These are phyloP conservation scores for Dysphania ambrosioides DNA, from an alignment of 148 eudicot species.

Conservation along the genomic window DNA sequence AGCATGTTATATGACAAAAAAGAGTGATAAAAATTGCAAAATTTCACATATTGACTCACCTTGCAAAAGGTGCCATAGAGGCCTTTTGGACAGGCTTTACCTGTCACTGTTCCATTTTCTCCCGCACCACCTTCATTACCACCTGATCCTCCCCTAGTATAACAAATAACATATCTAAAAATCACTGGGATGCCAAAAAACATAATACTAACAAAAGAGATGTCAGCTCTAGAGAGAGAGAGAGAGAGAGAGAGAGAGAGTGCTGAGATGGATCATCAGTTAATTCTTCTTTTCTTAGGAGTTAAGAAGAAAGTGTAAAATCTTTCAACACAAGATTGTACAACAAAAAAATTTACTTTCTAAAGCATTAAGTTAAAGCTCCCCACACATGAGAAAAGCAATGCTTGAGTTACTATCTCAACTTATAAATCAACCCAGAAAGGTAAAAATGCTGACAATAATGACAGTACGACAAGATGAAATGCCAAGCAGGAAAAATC, in stretches of 20 bases:
- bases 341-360: neutral
- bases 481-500: neutral
- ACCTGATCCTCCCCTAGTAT: constrained; percentile 75
- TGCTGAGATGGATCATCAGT: neutral
- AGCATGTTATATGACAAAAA: neutral
- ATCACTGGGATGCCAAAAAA: neutral
- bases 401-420: neutral
- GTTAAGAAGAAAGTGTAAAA: neutral
- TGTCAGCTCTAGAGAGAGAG: neutral
- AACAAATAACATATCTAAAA: constrained; percentile 19
- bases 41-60: too few relatives aligned
- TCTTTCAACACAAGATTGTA: neutral
- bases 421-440: neutral
- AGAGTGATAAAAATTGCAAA: neutral
- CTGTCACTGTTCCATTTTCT: constrained; percentile 77
- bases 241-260: too few relatives aligned
- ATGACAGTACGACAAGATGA: neutral
- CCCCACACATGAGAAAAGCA: neutral
- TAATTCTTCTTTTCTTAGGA: neutral
- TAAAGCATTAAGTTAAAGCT: neutral
- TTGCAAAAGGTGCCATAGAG: constrained; percentile 80
- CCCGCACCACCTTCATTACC: constrained; percentile 57
- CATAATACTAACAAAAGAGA: neutral
- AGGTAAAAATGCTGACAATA: neutral
- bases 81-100: constrained; percentile 86